A percentile compares a stretch with the other conserved stretches of the same genome.
Evolutionary conservation across 371 early-diverging fungal genomes (phyloP).

Genomic region (Rozella allomycis): DNA sequence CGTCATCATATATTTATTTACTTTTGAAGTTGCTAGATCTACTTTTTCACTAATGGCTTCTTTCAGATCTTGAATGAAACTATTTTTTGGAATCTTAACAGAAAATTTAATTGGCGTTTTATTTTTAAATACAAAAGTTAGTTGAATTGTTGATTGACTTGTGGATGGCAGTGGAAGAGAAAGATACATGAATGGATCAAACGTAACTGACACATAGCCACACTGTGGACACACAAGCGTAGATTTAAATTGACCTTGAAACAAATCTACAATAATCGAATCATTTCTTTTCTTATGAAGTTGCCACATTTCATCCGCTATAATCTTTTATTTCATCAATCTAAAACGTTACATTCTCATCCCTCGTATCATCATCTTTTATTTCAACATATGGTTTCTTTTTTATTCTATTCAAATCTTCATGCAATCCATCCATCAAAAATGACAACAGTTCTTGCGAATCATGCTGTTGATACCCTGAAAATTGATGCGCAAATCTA

Average conservation of each 20-base stretch:
- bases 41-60: no score
- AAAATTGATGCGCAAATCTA: constrained; percentile 38
- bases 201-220: constrained; percentile 33
- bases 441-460: constrained; percentile 47
- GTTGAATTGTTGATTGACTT: background rate
- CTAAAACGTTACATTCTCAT: constrained; percentile 34
- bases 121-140: background rate
- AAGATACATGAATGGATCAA: constrained; percentile 43
- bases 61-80: no score
- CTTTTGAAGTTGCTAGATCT: no score
- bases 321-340: no score
- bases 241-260: constrained; percentile 60
- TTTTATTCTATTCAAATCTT: constrained; percentile 40
- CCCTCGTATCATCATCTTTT: constrained; percentile 40
- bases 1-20: no score
- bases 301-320: constrained; percentile 28
- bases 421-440: constrained; percentile 48
- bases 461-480: constrained; percentile 50
- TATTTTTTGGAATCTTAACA: no score
- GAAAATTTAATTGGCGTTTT: no score
- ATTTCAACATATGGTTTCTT: constrained; percentile 51
- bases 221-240: constrained; percentile 46
- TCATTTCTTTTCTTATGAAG: constrained; percentile 39
- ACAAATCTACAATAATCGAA: constrained; percentile 49
- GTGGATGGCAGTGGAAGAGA: constrained; percentile 26